These are phyloP conservation scores for Phytophthora pistaciae DNA, from an alignment of 352 stramenopile genomes.

Conservation along the genomic window DNA sequence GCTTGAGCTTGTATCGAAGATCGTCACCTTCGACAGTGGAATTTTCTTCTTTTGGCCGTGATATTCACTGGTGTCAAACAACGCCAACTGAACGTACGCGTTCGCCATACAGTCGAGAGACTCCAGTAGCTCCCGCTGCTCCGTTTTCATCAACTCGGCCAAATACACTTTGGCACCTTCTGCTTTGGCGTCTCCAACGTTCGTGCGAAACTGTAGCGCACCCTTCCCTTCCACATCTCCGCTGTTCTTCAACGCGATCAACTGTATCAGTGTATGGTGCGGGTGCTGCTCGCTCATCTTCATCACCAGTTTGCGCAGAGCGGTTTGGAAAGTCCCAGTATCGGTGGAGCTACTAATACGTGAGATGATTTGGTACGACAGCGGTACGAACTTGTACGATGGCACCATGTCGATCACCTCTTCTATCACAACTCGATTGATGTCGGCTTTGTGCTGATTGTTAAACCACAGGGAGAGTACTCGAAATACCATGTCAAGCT, in stretches of 20 bases:
- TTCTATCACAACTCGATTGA: constrained; percentile 89
- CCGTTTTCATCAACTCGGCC: constrained; percentile 60
- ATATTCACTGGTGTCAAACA: constrained; percentile 85
- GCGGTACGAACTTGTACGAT: constrained; percentile 96
- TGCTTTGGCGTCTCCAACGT: constrained; percentile 83
- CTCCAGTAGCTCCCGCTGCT: constrained; percentile 69
- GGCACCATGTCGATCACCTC: constrained; percentile 85
- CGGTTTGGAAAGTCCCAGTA: constrained; percentile 77
- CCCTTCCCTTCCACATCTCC: constrained; percentile 89
- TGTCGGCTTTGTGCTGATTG: constrained; percentile 78
- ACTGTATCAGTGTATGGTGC: constrained; percentile 96
- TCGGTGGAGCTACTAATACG: constrained; percentile 80
- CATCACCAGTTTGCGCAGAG: constrained; percentile 90
- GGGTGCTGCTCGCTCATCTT: constrained; percentile 96
- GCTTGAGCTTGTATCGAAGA: constrained; percentile 44
- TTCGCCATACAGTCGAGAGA: constrained; percentile 79
- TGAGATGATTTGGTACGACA: constrained; percentile 99
- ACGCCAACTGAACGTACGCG: constrained; percentile 82
- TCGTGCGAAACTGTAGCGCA: constrained; percentile 77
- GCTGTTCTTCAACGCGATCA: constrained; percentile 96
- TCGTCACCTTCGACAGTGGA: constrained; percentile 63
- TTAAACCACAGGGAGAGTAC: constrained; percentile 96
- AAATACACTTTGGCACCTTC: constrained; percentile 72
- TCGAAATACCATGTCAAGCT: constrained; percentile 94
- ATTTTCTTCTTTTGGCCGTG: constrained; percentile 84